These are phyloP conservation scores for Prinsepia uniflora DNA, from an alignment of 306 rosid genomes.

Conservation along the genomic window DNA sequence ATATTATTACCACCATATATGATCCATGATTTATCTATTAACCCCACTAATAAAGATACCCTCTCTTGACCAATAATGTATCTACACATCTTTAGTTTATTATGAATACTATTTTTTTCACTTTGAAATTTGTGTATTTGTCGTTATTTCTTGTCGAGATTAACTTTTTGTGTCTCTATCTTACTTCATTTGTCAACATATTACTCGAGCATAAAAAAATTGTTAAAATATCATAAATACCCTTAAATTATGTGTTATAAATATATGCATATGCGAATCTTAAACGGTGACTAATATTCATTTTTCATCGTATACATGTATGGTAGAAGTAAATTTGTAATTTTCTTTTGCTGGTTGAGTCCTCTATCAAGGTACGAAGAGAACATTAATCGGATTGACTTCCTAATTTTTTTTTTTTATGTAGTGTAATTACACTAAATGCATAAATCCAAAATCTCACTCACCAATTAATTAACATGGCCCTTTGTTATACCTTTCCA, in stretches of 20 bases:
- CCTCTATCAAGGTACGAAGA: not conserved
- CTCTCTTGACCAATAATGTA: constrained; percentile 15
- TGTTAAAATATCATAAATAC: constrained; percentile 26
- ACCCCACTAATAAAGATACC: constrained; percentile 23
- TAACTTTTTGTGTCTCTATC: constrained; percentile 10
- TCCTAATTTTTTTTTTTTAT: not conserved
- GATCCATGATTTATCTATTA: constrained; percentile 11
- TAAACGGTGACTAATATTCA: constrained; percentile 35
- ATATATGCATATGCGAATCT: constrained; percentile 25
- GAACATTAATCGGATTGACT: not conserved
- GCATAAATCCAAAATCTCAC: not conserved
- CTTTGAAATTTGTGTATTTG: not conserved
- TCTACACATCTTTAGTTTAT: not conserved
- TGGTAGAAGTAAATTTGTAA: not conserved
- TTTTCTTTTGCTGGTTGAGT: not conserved
- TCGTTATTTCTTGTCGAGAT: not conserved
- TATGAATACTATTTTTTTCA: constrained; percentile 3
- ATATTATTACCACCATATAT: constrained; percentile 18
- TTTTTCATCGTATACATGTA: not conserved
- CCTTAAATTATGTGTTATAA: constrained; percentile 35
- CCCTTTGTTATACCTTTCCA: not conserved
- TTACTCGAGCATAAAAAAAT: constrained; percentile 31
- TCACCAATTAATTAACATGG: not conserved
- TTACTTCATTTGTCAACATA: constrained; percentile 18
- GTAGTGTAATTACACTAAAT: not conserved